Evolutionary conservation across 192 early-diverging fungal genomes (phyloP).

Genomic region (Powellomyces hirtus): DNA sequence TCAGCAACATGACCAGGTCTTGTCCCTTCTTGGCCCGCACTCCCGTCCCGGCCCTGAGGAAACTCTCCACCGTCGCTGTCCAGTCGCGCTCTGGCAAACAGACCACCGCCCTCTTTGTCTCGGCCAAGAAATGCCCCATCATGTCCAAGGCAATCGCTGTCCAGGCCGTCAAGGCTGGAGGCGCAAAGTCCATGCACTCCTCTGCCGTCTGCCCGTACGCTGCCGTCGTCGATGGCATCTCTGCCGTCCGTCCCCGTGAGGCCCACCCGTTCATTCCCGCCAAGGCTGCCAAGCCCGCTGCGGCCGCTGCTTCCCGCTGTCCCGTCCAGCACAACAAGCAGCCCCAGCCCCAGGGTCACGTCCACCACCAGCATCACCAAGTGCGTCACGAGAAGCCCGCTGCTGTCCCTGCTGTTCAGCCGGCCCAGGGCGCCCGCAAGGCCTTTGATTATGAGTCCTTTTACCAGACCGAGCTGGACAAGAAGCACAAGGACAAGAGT

Average conservation of each 20-base stretch:
- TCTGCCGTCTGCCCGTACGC: conserved; percentile 35
- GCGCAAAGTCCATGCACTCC: conserved; percentile 24
- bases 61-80: conserved; percentile 47
- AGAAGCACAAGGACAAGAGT: conserved; percentile 95
- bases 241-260: conserved; percentile 12
- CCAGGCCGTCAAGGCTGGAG: conserved; percentile 38
- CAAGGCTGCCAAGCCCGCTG: conserved; percentile 10
- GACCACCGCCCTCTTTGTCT: conserved; percentile 47
- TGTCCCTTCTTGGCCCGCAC: conserved; percentile 81
- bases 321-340: conserved; percentile 12
- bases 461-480: conserved; percentile 82
- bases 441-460: conserved; percentile 88
- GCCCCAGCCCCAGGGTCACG: neutral
- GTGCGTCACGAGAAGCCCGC: neutral
- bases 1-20: conserved; percentile 24
- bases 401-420: neutral
- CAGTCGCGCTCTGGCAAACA: conserved; percentile 12
- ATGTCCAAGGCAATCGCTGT: conserved; percentile 74
- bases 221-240: conserved; percentile 23
- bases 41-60: conserved; percentile 65
- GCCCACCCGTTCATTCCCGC: neutral
- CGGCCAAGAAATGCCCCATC: conserved; percentile 74
- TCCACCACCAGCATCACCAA: neutral
- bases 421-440: neutral
- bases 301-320: conserved; percentile 10